Evolutionary conservation across 2,329 filamentous ascomycete species (phyloP).

Genomic region (Alternaria consortialis): DNA sequence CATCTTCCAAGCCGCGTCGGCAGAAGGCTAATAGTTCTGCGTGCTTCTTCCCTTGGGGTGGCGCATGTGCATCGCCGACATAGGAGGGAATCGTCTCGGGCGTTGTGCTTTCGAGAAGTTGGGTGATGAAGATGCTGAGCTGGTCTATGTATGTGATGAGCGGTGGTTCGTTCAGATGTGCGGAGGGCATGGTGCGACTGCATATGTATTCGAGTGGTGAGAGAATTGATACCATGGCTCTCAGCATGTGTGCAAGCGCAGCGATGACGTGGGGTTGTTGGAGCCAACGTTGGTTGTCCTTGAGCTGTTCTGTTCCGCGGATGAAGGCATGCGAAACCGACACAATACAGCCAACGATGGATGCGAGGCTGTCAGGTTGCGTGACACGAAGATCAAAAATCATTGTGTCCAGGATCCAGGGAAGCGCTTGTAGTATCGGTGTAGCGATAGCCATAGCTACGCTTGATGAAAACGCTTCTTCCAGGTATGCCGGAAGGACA

Average conservation of each 20-base stretch:
- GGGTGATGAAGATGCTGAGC: constrained; percentile 48
- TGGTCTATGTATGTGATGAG: constrained; percentile 52
- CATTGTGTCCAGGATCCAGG: constrained; percentile 54
- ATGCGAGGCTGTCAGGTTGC: constrained; percentile 51
- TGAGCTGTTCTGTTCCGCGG: constrained; percentile 49
- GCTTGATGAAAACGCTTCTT: constrained; percentile 55
- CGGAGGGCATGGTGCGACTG: constrained; percentile 33
- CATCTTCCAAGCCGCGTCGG: constrained; percentile 55
- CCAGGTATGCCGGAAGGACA: constrained; percentile 67
- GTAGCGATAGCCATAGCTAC: constrained; percentile 62
- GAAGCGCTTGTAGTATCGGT: constrained; percentile 62
- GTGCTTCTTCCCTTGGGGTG: constrained; percentile 1
- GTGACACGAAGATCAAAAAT: constrained; percentile 57
- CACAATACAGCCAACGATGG: constrained; percentile 49
- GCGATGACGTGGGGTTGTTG: constrained; percentile 52
- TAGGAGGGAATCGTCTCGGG: constrained; percentile 28
- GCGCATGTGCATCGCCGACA: constrained; percentile 18
- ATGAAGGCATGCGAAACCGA: constrained; percentile 52
- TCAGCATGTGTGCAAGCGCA: constrained; percentile 52
- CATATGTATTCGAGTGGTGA: constrained; percentile 59
- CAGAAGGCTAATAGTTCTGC: constrained; percentile 37
- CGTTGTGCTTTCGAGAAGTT: constrained; percentile 35
- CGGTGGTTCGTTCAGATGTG: constrained; percentile 27
- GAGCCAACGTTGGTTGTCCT: constrained; percentile 46
- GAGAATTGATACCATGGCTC: constrained; percentile 53